Conservation (phyloP, 1,139 yeast species). For the Taphrina flavorubra region DNA sequence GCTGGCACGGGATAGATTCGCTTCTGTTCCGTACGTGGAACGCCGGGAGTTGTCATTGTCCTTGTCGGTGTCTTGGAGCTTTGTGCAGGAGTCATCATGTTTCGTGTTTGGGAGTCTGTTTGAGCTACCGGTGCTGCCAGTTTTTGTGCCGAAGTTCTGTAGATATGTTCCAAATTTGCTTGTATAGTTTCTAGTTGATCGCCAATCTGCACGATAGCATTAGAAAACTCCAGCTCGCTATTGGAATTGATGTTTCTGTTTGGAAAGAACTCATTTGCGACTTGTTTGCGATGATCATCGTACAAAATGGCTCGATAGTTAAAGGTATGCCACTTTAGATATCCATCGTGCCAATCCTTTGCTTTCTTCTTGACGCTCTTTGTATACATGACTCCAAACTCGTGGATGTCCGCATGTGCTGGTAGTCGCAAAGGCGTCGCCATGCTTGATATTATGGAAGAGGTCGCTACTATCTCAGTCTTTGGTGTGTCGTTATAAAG, state of each 20-base stretch:
- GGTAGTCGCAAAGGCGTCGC: slow-evolving; percentile 18
- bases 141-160: slow-evolving; percentile 12
- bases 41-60: not conserved
- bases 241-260: slow-evolving; percentile 29
- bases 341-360: slow-evolving; percentile 64
- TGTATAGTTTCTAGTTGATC: slow-evolving; percentile 28
- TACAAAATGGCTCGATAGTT: slow-evolving; percentile 59
- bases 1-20: slow-evolving; percentile 11
- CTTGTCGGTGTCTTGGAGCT: not conserved
- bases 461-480: too few species aligned
- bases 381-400: slow-evolving; percentile 56
- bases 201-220: slow-evolving; percentile 20
- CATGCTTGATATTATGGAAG: not conserved
- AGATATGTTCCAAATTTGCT: slow-evolving; percentile 34
- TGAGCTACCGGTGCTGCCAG: not conserved
- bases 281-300: slow-evolving; percentile 54
- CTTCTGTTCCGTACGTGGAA: not conserved
- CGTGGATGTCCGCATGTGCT: slow-evolving; percentile 52
- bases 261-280: slow-evolving; percentile 53
- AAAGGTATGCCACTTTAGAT: slow-evolving; percentile 57
- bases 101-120: not conserved
- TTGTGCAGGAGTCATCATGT: not conserved
- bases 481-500: too few species aligned
- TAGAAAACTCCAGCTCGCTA: slow-evolving; percentile 24
- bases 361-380: slow-evolving; percentile 58